Conservation (phyloP, 805 yeast genomes). For the Metschnikowia arizonensis region DNA sequence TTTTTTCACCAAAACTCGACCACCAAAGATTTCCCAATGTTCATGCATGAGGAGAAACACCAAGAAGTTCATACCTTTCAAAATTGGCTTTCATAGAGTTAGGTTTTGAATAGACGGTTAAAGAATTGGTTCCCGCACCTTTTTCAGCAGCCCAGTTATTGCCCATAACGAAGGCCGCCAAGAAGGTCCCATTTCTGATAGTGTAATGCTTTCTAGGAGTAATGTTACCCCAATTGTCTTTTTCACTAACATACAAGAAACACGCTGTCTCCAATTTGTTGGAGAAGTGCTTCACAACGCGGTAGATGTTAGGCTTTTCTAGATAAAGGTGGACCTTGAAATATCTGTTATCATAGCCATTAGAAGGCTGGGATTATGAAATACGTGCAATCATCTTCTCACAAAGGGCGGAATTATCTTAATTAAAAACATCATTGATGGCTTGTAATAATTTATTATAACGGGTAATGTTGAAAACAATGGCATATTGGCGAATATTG, state of each 20-base stretch:
- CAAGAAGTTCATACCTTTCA: slow-evolving; percentile 74
- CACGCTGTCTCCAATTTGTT: slow-evolving; percentile 52
- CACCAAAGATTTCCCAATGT: slow-evolving; percentile 66
- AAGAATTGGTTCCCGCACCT: slow-evolving; percentile 72
- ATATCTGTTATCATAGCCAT: slow-evolving; percentile 18
- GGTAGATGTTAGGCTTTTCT: slow-evolving; percentile 72
- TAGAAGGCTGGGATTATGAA: slow-evolving; percentile 3
- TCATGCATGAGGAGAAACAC: slow-evolving; percentile 83
- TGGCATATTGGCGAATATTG: too few relatives aligned
- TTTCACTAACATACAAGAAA: slow-evolving; percentile 62
- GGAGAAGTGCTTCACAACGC: slow-evolving; percentile 55
- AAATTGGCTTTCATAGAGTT: slow-evolving; percentile 53
- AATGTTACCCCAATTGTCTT: slow-evolving; percentile 45
- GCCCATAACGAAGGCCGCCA: slow-evolving; percentile 71
- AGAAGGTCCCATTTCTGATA: slow-evolving; percentile 60
- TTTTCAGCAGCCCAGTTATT: slow-evolving; percentile 56
- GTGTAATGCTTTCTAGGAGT: slow-evolving; percentile 62
- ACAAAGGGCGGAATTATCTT: slow-evolving; percentile 9
- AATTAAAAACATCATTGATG: slow-evolving; percentile 10
- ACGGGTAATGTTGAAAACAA: slow-evolving; percentile 2
- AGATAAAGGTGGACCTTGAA: slow-evolving; percentile 48
- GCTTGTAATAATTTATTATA: slow-evolving; percentile 15
- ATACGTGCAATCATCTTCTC: slow-evolving; percentile 10
- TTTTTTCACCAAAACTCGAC: slow-evolving; percentile 58
- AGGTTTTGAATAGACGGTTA: slow-evolving; percentile 70